Evolutionary conservation across 129 eudicot genomes (phyloP), one percentile per base, ranked within the genome.

Genomic region (Oenanthe sinensis): DNA sequence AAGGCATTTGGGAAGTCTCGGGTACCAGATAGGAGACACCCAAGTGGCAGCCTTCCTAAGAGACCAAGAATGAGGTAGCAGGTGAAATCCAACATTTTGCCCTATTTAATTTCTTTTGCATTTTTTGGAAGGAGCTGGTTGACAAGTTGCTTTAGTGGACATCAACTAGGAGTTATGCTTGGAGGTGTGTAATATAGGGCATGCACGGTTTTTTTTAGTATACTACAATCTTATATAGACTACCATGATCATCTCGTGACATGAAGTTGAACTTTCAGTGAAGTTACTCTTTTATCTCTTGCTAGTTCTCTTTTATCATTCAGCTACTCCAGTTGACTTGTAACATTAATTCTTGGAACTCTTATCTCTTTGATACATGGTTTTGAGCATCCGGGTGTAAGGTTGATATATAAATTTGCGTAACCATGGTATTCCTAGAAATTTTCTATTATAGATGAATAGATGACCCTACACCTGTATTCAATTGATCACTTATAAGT

Each of bases 1-100:
- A 87, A 84, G 75, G 86, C 87, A 24, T 87, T 84, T 45, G 87
- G 87, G 70, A 84, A 79, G 71, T 83, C 83, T 80, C 82, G 92
- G 77, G 84, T 78, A 24, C 90, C 85, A 3, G 90, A 81, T 44
- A 81, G 82, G 79, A 81, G 87, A 81, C 82, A 48, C 54, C 60
- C 82, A 39, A 69, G 85, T 78, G 83, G 88, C 67, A 73, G 84
- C 74, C 77, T 84, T 72, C 80, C 87, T 10, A 86, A 86, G 81
- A 84, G 86, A 55, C 75, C 93, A 62, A 85, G 84, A 84, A 60
- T 82, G 58, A 82, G 90, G 85, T 86, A 47, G 19, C 68, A 6
- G 47, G 79, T 75, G 65, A 4, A 49, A 36, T 16, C 43, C 6
- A 10, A 2, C 71, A 65, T 65, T 12, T 28, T 26, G 19, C 28